Percentiles rank a stretch among this genome's conserved stretches.
Conservation (phyloP, 108 stramenopile species). For the Nitzschia putrida region DNA sequence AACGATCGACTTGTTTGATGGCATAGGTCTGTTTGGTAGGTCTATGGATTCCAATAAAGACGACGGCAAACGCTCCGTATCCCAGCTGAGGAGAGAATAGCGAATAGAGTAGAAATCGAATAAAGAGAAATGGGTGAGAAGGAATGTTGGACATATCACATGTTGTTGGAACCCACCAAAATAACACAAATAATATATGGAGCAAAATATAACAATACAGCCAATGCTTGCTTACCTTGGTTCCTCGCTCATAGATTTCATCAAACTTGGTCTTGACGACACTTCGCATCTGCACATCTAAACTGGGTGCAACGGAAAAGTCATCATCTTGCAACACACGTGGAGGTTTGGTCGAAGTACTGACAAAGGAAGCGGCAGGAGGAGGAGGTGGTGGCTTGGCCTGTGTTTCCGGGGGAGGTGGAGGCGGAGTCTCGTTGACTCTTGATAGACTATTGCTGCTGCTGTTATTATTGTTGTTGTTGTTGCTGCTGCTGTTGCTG, state of each 20-base stretch:
- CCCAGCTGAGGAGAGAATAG: conserved; percentile 54
- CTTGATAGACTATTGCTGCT: not conserved
- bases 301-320: conserved; percentile 41
- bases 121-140: not conserved
- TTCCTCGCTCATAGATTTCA: conserved; percentile 51
- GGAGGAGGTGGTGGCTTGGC: not conserved
- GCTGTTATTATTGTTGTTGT: conserved; percentile 1
- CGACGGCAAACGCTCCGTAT: conserved; percentile 77
- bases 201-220: too few species aligned
- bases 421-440: not conserved
- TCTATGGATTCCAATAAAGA: conserved; percentile 68
- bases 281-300: conserved; percentile 27
- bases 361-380: conserved; percentile 2
- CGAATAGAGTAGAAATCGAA: not conserved
- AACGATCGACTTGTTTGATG: conserved; percentile 72
- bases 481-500: conserved; percentile 10
- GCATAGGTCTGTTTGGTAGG: conserved; percentile 56
- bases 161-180: too few species aligned
- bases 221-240: conserved; percentile 28
- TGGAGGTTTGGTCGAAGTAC: not conserved
- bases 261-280: conserved; percentile 42
- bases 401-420: not conserved
- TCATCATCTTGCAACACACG: conserved; percentile 33
- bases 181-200: too few species aligned
- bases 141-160: too few species aligned